A percentile compares a stretch with the other conserved stretches of the same genome.
Evolutionary conservation across 2,329 filamentous ascomycete genomes (phyloP).

Genomic region (Geosmithia flava): DNA sequence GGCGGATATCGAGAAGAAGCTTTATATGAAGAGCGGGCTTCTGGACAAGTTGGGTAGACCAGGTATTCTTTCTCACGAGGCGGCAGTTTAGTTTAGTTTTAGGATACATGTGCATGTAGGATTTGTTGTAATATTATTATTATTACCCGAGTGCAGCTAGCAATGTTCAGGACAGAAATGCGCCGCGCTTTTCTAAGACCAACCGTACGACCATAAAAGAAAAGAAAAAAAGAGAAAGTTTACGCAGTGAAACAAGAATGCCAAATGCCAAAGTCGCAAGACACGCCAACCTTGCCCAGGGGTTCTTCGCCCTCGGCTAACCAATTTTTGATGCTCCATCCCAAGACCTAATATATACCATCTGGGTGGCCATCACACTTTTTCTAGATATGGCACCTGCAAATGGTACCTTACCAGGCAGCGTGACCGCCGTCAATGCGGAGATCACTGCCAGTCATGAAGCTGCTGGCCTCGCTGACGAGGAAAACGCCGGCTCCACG

Average conservation of each 20-base stretch:
- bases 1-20: conserved; percentile 29
- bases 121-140: neutral
- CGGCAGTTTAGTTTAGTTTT: neutral
- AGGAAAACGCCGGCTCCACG: conserved; percentile 62
- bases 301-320: neutral
- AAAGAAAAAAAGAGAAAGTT: neutral
- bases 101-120: neutral
- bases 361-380: neutral
- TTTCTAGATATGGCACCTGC: neutral
- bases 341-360: neutral
- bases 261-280: neutral
- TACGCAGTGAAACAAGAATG: neutral
- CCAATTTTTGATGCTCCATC: neutral
- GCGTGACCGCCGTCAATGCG: conserved; percentile 60
- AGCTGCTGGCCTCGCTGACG: conserved; percentile 56
- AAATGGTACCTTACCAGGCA: conserved; percentile 32
- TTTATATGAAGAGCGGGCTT: conserved; percentile 32
- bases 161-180: neutral
- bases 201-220: neutral
- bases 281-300: neutral
- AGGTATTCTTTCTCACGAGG: conserved; percentile 22
- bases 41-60: conserved; percentile 29
- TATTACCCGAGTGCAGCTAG: neutral
- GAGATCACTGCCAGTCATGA: conserved; percentile 65
- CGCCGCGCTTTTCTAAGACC: neutral